Base-by-base conservation (phyloP, 2,329 filamentous ascomycete species). In the Alternaria atra region DNA sequence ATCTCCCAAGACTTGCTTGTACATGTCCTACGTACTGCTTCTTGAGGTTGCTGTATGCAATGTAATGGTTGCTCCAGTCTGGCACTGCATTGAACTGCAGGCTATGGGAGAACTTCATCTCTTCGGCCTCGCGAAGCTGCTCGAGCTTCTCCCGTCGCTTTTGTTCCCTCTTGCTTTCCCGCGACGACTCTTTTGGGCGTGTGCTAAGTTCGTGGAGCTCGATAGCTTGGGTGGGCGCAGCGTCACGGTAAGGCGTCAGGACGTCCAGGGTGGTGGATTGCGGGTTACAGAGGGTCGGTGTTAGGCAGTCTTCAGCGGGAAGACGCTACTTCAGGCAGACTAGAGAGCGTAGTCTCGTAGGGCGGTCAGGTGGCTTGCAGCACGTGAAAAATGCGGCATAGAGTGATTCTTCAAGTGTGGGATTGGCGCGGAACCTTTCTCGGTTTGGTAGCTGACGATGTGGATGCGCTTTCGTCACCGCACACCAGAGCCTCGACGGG, bases 91-190 rank as follows among this genome's bases (percentile, higher is more conserved):
- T 99, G 83, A 99, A 99, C 84, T 99, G 95, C 72, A 99, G 90
- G 81, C 94, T 98, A 80, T 99, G 95, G 17, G 94, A 98, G 85
- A 99, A 99, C 90, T 98, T 98, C 95, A 99, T 99, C 77, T 93
- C 92, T 88, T 91, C 89, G 68, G 85, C 87, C 71, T 89, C 84
- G 71, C 91, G 87, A 73, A 94, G 89, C 85, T 87, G 87, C 75
- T 84, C 83, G 78, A 88, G 86, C 84, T 93, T 93, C 78, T 85
- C 83, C 68, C 81, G 80, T 73, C 84, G 82, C 79, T 86, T 89
- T 27, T 68, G 68, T 47, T 73, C 75, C 44, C 69, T 66, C 63
- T 67, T 72, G 60, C 50, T 64, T 52, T 77, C 71, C 17, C 44
- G 62, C 44, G 60, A 59, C 47, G 56, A 42, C 29, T 44, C 34